Conservation (phyloP, 2,329 filamentous ascomycete species). For the Alternaria triticina region DNA sequence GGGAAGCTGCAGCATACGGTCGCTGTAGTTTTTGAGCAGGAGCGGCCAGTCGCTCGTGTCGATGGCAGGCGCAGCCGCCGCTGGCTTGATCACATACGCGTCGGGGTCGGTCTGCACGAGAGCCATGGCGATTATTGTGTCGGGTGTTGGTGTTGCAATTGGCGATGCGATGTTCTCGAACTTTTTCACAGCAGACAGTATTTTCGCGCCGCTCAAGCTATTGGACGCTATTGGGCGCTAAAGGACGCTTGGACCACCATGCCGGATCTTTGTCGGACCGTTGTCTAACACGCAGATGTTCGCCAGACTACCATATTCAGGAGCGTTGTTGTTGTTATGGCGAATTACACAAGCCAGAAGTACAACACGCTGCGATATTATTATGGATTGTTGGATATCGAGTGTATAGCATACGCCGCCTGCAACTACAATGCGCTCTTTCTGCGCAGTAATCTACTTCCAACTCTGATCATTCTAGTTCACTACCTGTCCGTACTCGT, state of each 20-base stretch:
- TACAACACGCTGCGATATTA: background rate
- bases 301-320: background rate
- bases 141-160: constrained; percentile 34
- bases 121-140: constrained; percentile 40
- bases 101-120: constrained; percentile 56
- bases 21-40: constrained; percentile 94
- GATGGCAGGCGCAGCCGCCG: constrained; percentile 76
- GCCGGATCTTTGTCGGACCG: constrained; percentile 11
- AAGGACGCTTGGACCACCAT: background rate
- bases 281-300: background rate
- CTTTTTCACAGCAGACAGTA: constrained; percentile 27
- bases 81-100: constrained; percentile 91
- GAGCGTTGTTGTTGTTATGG: background rate
- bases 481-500: background rate
- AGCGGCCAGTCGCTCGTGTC: constrained; percentile 92
- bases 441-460: background rate
- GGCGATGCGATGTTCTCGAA: constrained; percentile 34
- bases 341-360: background rate
- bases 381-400: background rate
- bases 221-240: background rate
- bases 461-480: background rate
- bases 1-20: constrained; percentile 67
- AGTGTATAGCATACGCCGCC: background rate
- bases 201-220: constrained; percentile 19
- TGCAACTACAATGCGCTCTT: background rate